Percentiles rank a stretch among this genome's conserved stretches.
Conservation (phyloP, 768 basidiomycete genomes). For the Russula emetica region DNA sequence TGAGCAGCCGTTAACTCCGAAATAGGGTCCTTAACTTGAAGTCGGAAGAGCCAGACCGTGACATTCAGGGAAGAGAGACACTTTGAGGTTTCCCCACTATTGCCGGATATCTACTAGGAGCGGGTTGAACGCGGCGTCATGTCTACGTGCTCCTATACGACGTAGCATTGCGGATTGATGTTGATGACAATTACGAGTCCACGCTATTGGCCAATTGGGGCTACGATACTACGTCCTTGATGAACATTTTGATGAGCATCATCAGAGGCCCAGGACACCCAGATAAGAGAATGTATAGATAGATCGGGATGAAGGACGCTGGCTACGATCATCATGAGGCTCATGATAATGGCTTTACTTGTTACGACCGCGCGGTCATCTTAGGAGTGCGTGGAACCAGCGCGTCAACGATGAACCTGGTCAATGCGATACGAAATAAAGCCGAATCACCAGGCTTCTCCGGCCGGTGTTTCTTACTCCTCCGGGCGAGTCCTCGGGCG, state of each 20-base stretch:
- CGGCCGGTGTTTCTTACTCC: neutral
- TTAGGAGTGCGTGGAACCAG: neutral
- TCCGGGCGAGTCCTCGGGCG: neutral
- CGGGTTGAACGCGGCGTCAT: neutral
- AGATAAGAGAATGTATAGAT: conserved; percentile 1
- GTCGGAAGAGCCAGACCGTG: neutral
- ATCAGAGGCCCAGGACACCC: neutral
- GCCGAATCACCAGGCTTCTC: neutral
- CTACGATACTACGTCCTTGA: neutral
- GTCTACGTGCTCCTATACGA: neutral
- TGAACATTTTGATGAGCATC: neutral
- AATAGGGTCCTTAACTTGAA: neutral
- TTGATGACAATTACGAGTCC: neutral
- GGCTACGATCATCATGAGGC: neutral
- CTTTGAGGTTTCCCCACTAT: neutral
- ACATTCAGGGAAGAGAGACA: neutral
- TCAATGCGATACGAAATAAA: neutral
- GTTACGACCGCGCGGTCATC: neutral
- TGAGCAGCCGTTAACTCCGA: neutral
- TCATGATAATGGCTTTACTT: neutral
- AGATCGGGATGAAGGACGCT: neutral
- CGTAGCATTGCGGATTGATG: neutral
- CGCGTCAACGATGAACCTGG: neutral
- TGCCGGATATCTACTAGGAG: neutral
- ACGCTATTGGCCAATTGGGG: neutral